These are phyloP conservation scores for Aspergillus floridensis DNA, from an alignment of 2,329 filamentous ascomycete species.

Conservation along the genomic window DNA sequence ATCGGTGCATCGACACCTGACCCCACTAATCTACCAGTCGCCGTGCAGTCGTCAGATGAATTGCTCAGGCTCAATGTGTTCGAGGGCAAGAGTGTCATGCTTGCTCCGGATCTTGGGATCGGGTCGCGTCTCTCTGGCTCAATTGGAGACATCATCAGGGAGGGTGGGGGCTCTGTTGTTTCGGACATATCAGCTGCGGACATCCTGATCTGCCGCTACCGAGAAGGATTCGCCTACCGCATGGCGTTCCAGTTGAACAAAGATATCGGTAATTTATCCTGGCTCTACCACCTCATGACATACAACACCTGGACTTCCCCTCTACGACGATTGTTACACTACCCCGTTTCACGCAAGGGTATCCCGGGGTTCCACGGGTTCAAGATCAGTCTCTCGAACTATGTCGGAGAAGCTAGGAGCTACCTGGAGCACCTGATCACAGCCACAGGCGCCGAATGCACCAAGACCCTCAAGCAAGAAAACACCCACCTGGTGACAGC, in stretches of 20 bases:
- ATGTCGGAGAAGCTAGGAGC: slow-evolving; percentile 86
- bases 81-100: slow-evolving; percentile 69
- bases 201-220: slow-evolving; percentile 83
- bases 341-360: slow-evolving; percentile 74
- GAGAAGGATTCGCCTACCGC: slow-evolving; percentile 75
- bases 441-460: slow-evolving; percentile 82
- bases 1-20: slow-evolving; percentile 63
- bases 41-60: slow-evolving; percentile 26
- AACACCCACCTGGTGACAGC: slow-evolving; percentile 96
- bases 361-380: slow-evolving; percentile 75
- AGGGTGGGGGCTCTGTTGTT: slow-evolving; percentile 69
- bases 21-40: slow-evolving; percentile 41
- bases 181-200: slow-evolving; percentile 67
- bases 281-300: slow-evolving; percentile 90
- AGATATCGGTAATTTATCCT: slow-evolving; percentile 86
- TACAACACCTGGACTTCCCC: slow-evolving; percentile 87
- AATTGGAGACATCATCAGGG: slow-evolving; percentile 67
- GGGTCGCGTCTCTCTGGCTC: slow-evolving; percentile 64
- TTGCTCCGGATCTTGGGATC: slow-evolving; percentile 72
- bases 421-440: slow-evolving; percentile 90
- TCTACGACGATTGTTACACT: slow-evolving; percentile 78
- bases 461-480: slow-evolving; percentile 89
- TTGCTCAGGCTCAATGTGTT: slow-evolving; percentile 69
- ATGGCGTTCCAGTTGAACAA: slow-evolving; percentile 73
- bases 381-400: slow-evolving; percentile 90